Evolutionary conservation across 1,139 yeast species (phyloP).

Genomic region (Meyerozyma guilliermondii): DNA sequence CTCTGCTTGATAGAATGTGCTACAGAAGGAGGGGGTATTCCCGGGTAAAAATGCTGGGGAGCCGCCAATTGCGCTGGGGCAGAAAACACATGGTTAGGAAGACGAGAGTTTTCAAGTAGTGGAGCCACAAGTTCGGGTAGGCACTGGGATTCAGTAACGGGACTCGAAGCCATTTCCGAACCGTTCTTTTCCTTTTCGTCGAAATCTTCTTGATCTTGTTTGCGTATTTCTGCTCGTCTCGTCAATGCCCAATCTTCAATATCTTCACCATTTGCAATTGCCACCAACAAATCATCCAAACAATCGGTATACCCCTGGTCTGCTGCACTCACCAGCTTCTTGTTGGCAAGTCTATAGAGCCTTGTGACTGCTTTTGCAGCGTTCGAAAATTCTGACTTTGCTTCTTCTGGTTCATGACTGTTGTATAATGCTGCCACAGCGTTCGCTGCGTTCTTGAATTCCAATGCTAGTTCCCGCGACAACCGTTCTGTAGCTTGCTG

Average conservation of each 20-base stretch:
- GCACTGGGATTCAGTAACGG: not conserved
- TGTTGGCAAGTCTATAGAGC: slow-evolving; percentile 49
- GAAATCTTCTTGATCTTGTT: not conserved
- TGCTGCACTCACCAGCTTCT: slow-evolving; percentile 35
- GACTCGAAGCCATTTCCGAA: not conserved
- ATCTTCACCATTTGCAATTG: slow-evolving; percentile 44
- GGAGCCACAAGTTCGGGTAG: not conserved
- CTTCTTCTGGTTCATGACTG: slow-evolving; percentile 12
- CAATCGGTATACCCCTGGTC: slow-evolving; percentile 55
- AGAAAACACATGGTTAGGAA: not conserved
- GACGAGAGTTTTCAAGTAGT: not conserved
- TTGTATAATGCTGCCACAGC: slow-evolving; percentile 41
- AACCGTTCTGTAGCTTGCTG: slow-evolving; percentile 41
- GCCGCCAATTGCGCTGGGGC: not conserved
- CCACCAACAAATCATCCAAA: slow-evolving; percentile 47
- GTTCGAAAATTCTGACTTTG: slow-evolving; percentile 44
- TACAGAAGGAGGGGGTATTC: not conserved
- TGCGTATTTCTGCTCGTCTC: slow-evolving; percentile 40
- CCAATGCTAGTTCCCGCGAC: slow-evolving; percentile 36
- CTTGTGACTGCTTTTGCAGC: slow-evolving; percentile 67
- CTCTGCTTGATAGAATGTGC: not conserved
- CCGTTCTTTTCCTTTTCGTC: not conserved
- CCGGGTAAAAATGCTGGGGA: not conserved
- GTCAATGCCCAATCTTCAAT: slow-evolving; percentile 50
- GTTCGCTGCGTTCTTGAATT: slow-evolving; percentile 44